Percentiles rank a stretch among this genome's conserved stretches.
These are phyloP conservation scores for Xylariaceae sp. DNA, from an alignment of 2,329 filamentous ascomycete species.

Conservation along the genomic window DNA sequence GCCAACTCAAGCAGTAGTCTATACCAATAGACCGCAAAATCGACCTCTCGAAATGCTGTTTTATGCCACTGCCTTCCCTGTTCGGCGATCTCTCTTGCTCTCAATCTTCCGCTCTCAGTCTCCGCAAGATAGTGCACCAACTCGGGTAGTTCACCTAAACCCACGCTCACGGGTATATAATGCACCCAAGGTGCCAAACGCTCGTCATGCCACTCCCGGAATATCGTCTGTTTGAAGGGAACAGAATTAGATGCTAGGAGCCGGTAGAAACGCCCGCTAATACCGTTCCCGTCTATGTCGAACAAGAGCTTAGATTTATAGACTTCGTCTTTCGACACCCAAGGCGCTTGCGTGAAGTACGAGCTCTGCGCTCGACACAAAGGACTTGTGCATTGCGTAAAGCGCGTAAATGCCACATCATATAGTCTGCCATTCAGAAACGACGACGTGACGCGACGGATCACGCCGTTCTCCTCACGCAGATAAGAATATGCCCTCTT, in stretches of 20 bases:
- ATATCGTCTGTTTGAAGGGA: conserved; percentile 51
- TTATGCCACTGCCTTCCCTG: conserved; percentile 53
- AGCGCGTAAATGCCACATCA: conserved; percentile 43
- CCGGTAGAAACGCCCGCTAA: conserved; percentile 52
- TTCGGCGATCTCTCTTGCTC: conserved; percentile 51
- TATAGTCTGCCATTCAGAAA: conserved; percentile 40
- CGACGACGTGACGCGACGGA: conserved; percentile 21
- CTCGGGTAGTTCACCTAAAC: conserved; percentile 52
- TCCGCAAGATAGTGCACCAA: conserved; percentile 45
- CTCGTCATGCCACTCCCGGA: conserved; percentile 59
- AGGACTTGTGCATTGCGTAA: conserved; percentile 43
- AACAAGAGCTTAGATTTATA: conserved; percentile 43
- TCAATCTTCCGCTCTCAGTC: conserved; percentile 43
- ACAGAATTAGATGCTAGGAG: conserved; percentile 46
- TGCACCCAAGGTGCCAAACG: conserved; percentile 55
- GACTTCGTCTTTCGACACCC: conserved; percentile 35
- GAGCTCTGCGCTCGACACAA: conserved; percentile 36
- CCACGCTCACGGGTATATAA: conserved; percentile 51
- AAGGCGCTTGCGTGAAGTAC: conserved; percentile 31
- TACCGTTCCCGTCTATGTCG: conserved; percentile 56
- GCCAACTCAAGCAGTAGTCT: conserved; percentile 58
- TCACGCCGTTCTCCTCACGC: conserved; percentile 13
- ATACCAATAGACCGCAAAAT: conserved; percentile 60
- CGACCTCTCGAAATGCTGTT: conserved; percentile 53
- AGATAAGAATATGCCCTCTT: conserved; percentile 34